Conservation (phyloP, 176 grass and related monocot species). For the Chrysopogon serrulatus region DNA sequence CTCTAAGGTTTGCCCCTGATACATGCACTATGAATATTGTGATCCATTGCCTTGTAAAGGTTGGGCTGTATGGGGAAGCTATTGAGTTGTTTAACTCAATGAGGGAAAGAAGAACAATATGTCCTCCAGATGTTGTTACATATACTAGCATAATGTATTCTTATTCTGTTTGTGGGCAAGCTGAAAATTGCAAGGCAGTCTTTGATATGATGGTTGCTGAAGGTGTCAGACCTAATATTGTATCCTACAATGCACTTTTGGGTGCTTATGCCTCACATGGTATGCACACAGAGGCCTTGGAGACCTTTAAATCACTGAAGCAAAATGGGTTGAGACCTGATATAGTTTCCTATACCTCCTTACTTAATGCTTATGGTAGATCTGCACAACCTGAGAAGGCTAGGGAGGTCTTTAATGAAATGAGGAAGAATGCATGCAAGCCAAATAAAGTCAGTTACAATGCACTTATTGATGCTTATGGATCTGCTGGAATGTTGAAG, state of each 20-base stretch:
- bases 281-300: constrained; percentile 66
- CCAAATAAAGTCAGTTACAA: constrained; percentile 98
- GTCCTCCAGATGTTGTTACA: constrained; percentile 80
- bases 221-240: constrained; percentile 87
- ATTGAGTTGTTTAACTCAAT: constrained; percentile 82
- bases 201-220: constrained; percentile 95
- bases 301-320: constrained; percentile 75
- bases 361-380: constrained; percentile 91
- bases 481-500: constrained; percentile 70
- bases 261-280: constrained; percentile 81
- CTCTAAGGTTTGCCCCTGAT: constrained; percentile 60
- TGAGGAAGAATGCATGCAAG: constrained; percentile 63
- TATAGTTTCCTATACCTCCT: constrained; percentile 88
- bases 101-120: constrained; percentile 59
- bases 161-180: constrained; percentile 87
- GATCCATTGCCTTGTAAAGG: constrained; percentile 85
- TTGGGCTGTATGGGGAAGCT: constrained; percentile 68
- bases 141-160: constrained; percentile 88
- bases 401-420: constrained; percentile 62
- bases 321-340: constrained; percentile 65
- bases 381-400: constrained; percentile 79
- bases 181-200: constrained; percentile 77
- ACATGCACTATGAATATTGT: constrained; percentile 85
- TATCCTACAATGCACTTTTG: constrained; percentile 91
- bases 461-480: constrained; percentile 97